phyloP scores from a whole-genome alignment of 192 early-diverging fungal species.

The Jimgerdemannia flammicorona region DNA sequence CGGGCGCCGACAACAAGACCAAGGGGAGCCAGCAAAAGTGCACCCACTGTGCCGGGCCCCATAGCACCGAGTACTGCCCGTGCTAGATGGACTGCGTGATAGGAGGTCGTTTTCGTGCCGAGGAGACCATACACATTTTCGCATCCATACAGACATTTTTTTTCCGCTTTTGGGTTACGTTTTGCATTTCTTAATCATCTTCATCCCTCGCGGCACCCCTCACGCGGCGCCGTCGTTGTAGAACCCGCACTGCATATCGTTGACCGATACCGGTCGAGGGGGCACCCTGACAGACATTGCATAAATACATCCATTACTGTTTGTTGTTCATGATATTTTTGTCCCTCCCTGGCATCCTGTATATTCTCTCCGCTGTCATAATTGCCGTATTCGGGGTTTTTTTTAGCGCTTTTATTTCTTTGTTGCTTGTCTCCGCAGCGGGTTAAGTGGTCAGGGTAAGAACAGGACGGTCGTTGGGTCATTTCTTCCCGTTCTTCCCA shows the following conservation, averaged over 20 bases:
- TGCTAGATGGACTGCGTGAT: constrained; percentile 10
- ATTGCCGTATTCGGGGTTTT: background rate
- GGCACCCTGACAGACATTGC: background rate
- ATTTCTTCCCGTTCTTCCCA: background rate
- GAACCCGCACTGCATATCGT: background rate
- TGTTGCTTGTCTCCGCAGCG: background rate
- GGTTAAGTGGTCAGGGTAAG: background rate
- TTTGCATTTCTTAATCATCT: background rate
- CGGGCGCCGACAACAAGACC: constrained; percentile 4
- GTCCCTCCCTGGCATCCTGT: no score
- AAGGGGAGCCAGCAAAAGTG: constrained; percentile 16
- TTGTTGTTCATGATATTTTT: no score
- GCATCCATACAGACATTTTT: background rate
- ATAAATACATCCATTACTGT: background rate
- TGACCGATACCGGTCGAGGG: background rate
- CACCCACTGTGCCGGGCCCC: constrained; percentile 32
- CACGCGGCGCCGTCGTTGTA: background rate
- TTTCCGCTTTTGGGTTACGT: background rate
- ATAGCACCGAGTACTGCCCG: constrained; percentile 34
- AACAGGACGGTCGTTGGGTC: background rate
- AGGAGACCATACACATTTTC: no score
- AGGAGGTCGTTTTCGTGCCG: no score
- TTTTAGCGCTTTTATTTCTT: background rate
- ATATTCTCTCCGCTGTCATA: no score
- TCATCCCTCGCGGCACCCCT: background rate